Percentiles rank a stretch among this genome's conserved stretches.
These are phyloP conservation scores for Psidium guajava DNA, from an alignment of 345 rosid genomes.

Conservation along the genomic window DNA sequence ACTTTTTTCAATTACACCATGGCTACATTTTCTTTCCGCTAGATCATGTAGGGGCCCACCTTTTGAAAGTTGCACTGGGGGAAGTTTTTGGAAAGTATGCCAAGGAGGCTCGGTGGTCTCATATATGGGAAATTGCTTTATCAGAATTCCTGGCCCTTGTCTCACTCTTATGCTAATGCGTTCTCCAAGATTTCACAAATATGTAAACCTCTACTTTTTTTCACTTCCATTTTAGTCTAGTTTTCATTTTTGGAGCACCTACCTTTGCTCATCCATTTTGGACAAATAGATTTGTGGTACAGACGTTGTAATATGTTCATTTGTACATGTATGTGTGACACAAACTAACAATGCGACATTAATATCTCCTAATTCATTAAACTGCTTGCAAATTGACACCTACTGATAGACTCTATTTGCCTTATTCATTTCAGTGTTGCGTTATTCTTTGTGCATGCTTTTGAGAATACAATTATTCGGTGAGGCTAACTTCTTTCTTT, in stretches of 20 bases:
- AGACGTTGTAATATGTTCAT: background rate
- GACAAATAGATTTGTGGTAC: background rate
- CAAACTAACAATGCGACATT: background rate
- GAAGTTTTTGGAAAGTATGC: background rate
- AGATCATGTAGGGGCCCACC: background rate
- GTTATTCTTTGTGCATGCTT: background rate
- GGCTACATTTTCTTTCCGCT: background rate
- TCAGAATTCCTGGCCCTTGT: background rate
- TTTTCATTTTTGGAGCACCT: background rate
- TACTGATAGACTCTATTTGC: background rate
- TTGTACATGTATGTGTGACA: background rate
- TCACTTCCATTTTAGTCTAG: background rate
- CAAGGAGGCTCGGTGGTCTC: background rate
- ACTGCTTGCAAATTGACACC: background rate
- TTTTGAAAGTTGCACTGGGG: background rate
- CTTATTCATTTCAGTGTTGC: background rate
- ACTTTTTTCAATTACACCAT: background rate
- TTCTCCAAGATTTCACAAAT: background rate
- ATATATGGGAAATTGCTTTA: background rate
- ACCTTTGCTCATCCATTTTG: background rate
- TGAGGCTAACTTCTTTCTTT: background rate
- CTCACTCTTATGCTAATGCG: background rate
- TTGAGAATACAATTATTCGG: background rate
- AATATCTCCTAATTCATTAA: background rate
- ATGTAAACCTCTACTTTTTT: background rate